Evolutionary conservation across 2,329 filamentous ascomycete genomes (phyloP).

Genomic region (Fusarium tjaetaba): DNA sequence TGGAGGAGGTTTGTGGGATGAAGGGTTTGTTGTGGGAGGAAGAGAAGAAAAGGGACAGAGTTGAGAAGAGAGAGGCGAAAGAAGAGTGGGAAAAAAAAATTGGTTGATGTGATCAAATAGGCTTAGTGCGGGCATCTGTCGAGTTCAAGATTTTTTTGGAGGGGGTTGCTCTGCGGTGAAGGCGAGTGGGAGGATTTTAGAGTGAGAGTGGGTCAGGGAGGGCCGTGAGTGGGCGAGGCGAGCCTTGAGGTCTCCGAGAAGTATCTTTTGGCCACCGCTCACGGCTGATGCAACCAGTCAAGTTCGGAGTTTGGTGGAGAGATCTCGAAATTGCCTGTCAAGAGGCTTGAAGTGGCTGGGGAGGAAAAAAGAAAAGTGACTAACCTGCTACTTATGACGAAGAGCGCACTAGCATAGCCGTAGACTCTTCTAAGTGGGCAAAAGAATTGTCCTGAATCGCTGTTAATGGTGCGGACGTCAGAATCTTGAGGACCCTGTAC

Average conservation of each 20-base stretch:
- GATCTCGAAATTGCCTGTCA: slow-evolving; percentile 13
- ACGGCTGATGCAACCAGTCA: slow-evolving; percentile 28
- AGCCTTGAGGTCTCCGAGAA: slow-evolving; percentile 25
- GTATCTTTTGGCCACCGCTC: slow-evolving; percentile 44
- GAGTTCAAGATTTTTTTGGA: slow-evolving; percentile 42
- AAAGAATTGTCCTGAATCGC: slow-evolving; percentile 27
- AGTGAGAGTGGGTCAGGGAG: slow-evolving; percentile 41
- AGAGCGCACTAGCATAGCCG: slow-evolving; percentile 15
- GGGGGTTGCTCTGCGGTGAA: slow-evolving; percentile 43
- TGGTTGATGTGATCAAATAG: slow-evolving; percentile 44
- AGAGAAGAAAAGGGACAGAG: slow-evolving; percentile 47
- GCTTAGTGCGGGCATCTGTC: slow-evolving; percentile 44
- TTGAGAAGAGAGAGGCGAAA: slow-evolving; percentile 48
- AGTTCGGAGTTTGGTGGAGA: slow-evolving; percentile 16
- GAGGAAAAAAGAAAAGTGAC: slow-evolving; percentile 21
- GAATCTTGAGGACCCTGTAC: not conserved
- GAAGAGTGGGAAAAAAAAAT: slow-evolving; percentile 50
- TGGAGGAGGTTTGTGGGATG: slow-evolving; percentile 46
- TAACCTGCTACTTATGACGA: slow-evolving; percentile 30
- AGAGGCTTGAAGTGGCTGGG: slow-evolving; percentile 36
- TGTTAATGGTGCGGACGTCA: slow-evolving; percentile 14
- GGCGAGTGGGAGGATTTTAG: slow-evolving; percentile 33
- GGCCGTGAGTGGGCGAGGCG: slow-evolving; percentile 41
- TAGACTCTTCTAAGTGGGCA: slow-evolving; percentile 15
- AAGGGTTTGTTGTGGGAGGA: slow-evolving; percentile 49